These are phyloP conservation scores for Aspergillus taichungensis DNA, from an alignment of 495 filamentous ascomycete genomes.

Conservation along the genomic window DNA sequence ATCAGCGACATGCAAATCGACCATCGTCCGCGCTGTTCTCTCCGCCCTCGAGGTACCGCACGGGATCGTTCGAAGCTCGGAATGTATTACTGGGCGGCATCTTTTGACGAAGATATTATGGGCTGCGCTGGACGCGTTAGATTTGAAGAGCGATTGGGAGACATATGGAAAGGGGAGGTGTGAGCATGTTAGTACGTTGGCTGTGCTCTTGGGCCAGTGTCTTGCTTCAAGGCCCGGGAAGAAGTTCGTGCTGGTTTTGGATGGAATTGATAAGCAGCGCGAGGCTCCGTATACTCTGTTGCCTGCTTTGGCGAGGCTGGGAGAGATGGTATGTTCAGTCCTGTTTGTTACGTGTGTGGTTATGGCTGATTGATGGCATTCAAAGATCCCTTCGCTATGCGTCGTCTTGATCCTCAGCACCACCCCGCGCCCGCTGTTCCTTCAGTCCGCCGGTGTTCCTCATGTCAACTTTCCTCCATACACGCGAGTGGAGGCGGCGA, in stretches of 20 bases:
- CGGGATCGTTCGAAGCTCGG: slow-evolving; percentile 66
- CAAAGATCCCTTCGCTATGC: slow-evolving; percentile 70
- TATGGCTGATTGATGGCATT: slow-evolving; percentile 9
- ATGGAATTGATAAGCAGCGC: slow-evolving; percentile 82
- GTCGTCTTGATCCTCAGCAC: slow-evolving; percentile 67
- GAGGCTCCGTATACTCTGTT: slow-evolving; percentile 73
- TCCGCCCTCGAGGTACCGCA: slow-evolving; percentile 44
- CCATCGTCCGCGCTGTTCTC: slow-evolving; percentile 57
- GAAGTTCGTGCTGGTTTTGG: slow-evolving; percentile 76
- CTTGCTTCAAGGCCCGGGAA: slow-evolving; percentile 17
- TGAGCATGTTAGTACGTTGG: slow-evolving; percentile 67
- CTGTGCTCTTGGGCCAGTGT: slow-evolving; percentile 56
- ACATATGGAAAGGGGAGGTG: slow-evolving; percentile 49
- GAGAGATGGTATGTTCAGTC: slow-evolving; percentile 55
- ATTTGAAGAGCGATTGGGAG: slow-evolving; percentile 28
- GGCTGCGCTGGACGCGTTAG: slow-evolving; percentile 30
- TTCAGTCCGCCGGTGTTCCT: slow-evolving; percentile 63
- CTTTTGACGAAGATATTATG: slow-evolving; percentile 57
- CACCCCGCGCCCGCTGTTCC: slow-evolving; percentile 57
- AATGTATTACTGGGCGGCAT: slow-evolving; percentile 87
- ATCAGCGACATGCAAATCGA: slow-evolving; percentile 86
- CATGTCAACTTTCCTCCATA: slow-evolving; percentile 83
- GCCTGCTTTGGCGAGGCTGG: slow-evolving; percentile 71
- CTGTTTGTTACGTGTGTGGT: not conserved
- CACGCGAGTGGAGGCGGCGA: slow-evolving; percentile 65